phyloP scores from a whole-genome alignment of 2,329 filamentous ascomycete species.

The Plenodomus lindquistii region DNA sequence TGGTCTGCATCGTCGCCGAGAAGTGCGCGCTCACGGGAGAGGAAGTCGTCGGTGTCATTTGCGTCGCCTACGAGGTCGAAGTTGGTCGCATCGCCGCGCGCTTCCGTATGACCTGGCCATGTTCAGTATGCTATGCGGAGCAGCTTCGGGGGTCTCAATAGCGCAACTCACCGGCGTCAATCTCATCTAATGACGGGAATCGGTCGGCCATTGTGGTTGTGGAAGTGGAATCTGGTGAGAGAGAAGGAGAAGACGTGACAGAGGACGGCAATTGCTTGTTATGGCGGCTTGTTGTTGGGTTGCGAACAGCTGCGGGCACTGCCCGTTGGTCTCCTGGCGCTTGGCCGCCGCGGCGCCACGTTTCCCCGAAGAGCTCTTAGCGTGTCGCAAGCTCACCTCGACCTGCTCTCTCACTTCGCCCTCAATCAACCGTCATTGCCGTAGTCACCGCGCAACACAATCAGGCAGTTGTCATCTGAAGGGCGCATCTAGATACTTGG shows the following conservation, averaged over 20 bases:
- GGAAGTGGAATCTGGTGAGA: background rate
- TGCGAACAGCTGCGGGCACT: slow-evolving; percentile 13
- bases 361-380: slow-evolving; percentile 26
- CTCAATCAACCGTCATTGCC: slow-evolving; percentile 25
- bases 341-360: slow-evolving; percentile 22
- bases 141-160: slow-evolving; percentile 22
- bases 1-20: slow-evolving; percentile 92
- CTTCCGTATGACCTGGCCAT: slow-evolving; percentile 67
- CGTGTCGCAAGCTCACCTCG: slow-evolving; percentile 21
- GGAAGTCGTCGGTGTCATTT: slow-evolving; percentile 77
- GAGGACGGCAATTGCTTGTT: slow-evolving; percentile 22
- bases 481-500: slow-evolving; percentile 10
- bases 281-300: slow-evolving; percentile 17
- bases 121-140: slow-evolving; percentile 28
- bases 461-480: slow-evolving; percentile 8
- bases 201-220: slow-evolving; percentile 52
- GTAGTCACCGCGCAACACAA: slow-evolving; percentile 16
- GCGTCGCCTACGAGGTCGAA: slow-evolving; percentile 58
- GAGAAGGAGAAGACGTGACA: background rate
- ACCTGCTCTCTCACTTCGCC: slow-evolving; percentile 16
- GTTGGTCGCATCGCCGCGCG: slow-evolving; percentile 54
- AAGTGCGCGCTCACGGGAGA: slow-evolving; percentile 85
- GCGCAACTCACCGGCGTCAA: slow-evolving; percentile 53
- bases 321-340: slow-evolving; percentile 17
- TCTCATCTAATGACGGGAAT: slow-evolving; percentile 58